Evolutionary conservation across 805 yeast species (phyloP).

Genomic region (Schwanniomyces sp.): DNA sequence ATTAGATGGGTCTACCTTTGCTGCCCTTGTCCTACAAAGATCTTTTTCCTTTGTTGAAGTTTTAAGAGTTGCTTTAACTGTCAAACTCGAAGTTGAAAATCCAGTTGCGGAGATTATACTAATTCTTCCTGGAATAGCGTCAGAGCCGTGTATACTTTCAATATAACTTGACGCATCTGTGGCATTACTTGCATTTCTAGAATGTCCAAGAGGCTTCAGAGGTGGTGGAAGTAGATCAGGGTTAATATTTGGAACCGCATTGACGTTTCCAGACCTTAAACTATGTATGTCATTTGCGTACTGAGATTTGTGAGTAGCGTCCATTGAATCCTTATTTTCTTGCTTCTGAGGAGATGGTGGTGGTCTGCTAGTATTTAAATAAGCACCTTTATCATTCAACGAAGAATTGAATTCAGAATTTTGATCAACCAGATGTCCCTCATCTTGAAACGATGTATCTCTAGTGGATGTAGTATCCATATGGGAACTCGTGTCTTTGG

Average conservation of each 20-base stretch:
- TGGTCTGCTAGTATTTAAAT: neutral
- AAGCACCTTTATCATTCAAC: neutral
- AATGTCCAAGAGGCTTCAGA: conserved; percentile 29
- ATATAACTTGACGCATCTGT: conserved; percentile 37
- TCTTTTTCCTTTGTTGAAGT: conserved; percentile 51
- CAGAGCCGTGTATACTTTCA: conserved; percentile 28
- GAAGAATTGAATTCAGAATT: neutral
- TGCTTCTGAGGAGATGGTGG: conserved; percentile 6
- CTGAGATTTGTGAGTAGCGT: conserved; percentile 8
- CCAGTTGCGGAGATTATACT: conserved; percentile 50
- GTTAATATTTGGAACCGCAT: conserved; percentile 32
- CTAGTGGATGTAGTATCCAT: neutral
- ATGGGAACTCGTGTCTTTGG: conserved; percentile 2
- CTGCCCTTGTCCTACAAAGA: conserved; percentile 61
- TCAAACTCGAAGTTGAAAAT: conserved; percentile 37
- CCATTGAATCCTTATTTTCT: conserved; percentile 6
- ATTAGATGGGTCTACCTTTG: conserved; percentile 44
- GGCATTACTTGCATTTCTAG: conserved; percentile 21
- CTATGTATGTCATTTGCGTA: conserved; percentile 34
- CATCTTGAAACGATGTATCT: neutral
- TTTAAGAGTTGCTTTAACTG: conserved; percentile 55
- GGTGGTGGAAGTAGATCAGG: conserved; percentile 38
- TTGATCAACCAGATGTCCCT: neutral
- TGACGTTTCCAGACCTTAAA: conserved; percentile 30
- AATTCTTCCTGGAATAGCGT: conserved; percentile 53